Base-by-base conservation (phyloP, 2,329 filamentous ascomycete genomes). In the Chaetomium globosum region DNA sequence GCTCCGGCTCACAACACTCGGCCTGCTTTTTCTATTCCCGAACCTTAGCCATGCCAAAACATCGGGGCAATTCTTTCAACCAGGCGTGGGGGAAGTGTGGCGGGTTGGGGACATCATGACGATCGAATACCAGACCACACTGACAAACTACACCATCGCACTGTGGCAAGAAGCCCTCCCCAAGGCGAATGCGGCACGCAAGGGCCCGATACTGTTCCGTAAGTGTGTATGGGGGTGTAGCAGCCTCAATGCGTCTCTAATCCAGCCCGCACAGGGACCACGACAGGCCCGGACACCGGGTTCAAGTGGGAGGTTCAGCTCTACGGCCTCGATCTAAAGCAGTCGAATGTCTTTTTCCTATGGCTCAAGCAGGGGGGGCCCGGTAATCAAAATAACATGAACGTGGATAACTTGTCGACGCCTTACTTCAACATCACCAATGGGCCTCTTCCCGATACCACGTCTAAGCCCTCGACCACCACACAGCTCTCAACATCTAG, bases 341-440 rank as follows among this genome's bases (percentile, higher is more conserved):
- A 21, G 4, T 66, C 66, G 8, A 51, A 64, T 21, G 21, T 39
- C 7, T 68, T 66, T 9, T 64, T 65, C 61, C 48, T 68, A 4
- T 66, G 64, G 58, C 54, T 63, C 26, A 57, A 55, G 23, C 51
- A 63, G 26, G 58, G 64, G 5, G 59, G 60, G 4, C 8, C 54
- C 4, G 36, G 46, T 1, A 33, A 49, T 19, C 51, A 43, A n/a
- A 28, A 31, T 23, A 30, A 12, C 36, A 12, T 26, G 9, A 51
- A 28, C 1, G 7, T 31, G 5, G 23, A 36, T 13, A 12, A 21
- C n/a, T 43, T 67, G 4, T 61, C 65, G 1, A 61, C 62, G 1
- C 53, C 55, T 8, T 68, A 66, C 53, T 67, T 68, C 56, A 67
- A 57, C 48, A 67, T 68, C 33, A 63, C 62, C 21, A 48, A 65